phyloP scores from a whole-genome alignment of 148 eudicot species.

The Fallopia convolvulus region DNA sequence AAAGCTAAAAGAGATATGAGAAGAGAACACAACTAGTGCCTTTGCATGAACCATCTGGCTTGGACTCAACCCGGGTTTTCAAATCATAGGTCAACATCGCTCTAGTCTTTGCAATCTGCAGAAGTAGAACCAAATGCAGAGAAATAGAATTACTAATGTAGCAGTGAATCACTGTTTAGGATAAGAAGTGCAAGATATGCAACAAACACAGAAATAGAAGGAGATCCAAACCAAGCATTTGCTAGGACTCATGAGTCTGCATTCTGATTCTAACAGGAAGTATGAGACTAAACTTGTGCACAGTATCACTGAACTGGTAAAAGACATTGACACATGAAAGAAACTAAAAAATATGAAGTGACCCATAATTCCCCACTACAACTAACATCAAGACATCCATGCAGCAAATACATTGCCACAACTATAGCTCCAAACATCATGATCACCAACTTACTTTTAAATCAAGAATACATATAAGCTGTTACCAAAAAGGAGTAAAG shows the following conservation, averaged over 20 bases:
- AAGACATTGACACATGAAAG: neutral
- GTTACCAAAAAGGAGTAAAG: neutral
- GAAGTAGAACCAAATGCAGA: neutral
- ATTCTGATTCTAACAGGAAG: neutral
- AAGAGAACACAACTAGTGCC: conserved; percentile 21
- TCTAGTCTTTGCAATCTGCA: conserved; percentile 79
- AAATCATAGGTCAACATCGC: conserved; percentile 52
- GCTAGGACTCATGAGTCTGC: neutral
- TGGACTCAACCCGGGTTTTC: conserved; percentile 35
- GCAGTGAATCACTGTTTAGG: neutral
- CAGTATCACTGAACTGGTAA: neutral
- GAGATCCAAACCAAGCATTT: neutral
- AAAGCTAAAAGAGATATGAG: neutral
- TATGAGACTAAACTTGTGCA: neutral
- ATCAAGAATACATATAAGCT: neutral
- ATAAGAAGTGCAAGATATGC: neutral
- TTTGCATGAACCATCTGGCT: conserved; percentile 20
- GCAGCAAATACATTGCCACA: neutral
- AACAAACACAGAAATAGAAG: neutral
- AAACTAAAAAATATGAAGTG: neutral
- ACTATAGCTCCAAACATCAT: neutral
- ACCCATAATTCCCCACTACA: neutral
- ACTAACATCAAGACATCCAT: neutral
- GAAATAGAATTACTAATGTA: neutral
- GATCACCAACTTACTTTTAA: neutral